Conservation (phyloP, 352 stramenopile species). For the Globisporangium mamillatum region DNA sequence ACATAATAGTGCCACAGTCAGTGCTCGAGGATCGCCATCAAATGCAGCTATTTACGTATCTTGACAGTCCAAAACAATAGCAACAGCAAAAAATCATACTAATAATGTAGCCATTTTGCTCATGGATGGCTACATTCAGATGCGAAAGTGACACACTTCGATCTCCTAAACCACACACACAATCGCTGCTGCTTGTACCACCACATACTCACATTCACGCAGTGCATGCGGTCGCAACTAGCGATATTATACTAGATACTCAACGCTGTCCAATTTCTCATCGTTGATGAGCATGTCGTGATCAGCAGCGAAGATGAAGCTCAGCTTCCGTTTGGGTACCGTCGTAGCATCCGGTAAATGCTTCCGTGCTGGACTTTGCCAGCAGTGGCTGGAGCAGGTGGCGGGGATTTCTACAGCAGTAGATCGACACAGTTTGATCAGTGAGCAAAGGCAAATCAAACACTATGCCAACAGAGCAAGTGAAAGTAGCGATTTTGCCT, state of each 20-base stretch:
- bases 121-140: neutral
- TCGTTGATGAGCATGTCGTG: neutral
- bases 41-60: neutral
- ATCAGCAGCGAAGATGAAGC: neutral
- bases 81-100: neutral
- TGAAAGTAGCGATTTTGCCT: slow-evolving; percentile 4
- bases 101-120: neutral
- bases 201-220: neutral
- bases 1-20: too few relatives aligned
- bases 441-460: too few relatives aligned
- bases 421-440: too few relatives aligned
- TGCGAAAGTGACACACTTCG: neutral
- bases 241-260: neutral
- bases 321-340: slow-evolving; percentile 2
- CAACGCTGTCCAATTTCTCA: too few relatives aligned
- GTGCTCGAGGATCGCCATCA: too few relatives aligned
- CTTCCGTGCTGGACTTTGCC: slow-evolving; percentile 56
- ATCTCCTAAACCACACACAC: neutral
- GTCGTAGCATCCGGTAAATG: slow-evolving; percentile 69
- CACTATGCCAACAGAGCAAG: too few relatives aligned
- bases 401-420: slow-evolving; percentile 16
- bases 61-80: neutral
- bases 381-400: slow-evolving; percentile 27
- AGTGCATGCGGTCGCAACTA: neutral
- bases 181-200: neutral